These are phyloP conservation scores for Nicotiana sylvestris DNA, from an alignment of 257 asterid genomes.

Conservation along the genomic window DNA sequence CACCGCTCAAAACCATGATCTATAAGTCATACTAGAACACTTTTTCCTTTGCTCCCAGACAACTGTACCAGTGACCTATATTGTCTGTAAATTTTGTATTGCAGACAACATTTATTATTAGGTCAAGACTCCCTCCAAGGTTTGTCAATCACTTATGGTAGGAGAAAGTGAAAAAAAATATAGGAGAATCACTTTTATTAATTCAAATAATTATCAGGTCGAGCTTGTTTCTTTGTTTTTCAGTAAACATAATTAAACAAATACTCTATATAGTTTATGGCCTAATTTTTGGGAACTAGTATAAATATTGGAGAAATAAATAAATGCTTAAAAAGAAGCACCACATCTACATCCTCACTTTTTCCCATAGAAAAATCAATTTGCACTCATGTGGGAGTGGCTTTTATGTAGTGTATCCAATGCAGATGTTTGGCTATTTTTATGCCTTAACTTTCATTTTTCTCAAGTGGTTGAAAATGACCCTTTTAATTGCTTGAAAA, in stretches of 20 bases:
- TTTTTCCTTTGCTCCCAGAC: too few relatives aligned
- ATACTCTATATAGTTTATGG: not conserved
- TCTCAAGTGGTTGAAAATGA: not conserved
- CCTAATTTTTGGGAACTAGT: not conserved
- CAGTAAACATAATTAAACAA: not conserved
- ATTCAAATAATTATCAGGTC: not conserved
- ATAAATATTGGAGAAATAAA: constrained; percentile 7
- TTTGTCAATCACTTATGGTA: not conserved
- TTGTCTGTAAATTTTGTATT: too few relatives aligned
- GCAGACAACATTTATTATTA: too few relatives aligned
- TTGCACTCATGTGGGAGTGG: constrained; percentile 1
- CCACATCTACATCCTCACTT: not conserved
- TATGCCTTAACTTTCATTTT: not conserved
- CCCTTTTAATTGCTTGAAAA: constrained; percentile 6
- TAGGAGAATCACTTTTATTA: not conserved
- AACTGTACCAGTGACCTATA: too few relatives aligned
- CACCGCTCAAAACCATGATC: too few relatives aligned
- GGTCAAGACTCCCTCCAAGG: not conserved
- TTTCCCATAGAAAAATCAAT: constrained; percentile 4
- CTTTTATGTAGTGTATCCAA: constrained; percentile 15
- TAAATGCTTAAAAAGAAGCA: constrained; percentile 20
- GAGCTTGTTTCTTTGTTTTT: not conserved
- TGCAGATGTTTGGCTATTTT: constrained; percentile 23
- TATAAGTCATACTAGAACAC: too few relatives aligned
- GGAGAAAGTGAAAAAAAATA: too few relatives aligned